Percentiles rank a stretch among this genome's conserved stretches.
These are phyloP conservation scores for Geotrichum citri-aurantii DNA, from an alignment of 1,139 yeast species.

Conservation along the genomic window DNA sequence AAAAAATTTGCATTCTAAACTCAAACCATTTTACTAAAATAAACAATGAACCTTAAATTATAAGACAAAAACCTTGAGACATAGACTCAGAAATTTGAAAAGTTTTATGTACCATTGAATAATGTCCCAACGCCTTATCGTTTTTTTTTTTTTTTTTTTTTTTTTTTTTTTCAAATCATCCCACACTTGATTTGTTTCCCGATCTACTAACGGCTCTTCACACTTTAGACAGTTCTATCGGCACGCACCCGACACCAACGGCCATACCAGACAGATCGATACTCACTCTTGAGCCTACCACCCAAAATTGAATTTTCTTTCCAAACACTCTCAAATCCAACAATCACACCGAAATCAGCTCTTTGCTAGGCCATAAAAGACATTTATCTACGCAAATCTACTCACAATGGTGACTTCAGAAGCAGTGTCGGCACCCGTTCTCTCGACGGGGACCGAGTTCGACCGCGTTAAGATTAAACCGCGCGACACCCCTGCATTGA, in stretches of 20 bases:
- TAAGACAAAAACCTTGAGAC: too few relatives aligned
- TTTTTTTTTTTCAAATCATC: background rate
- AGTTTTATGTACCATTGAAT: too few relatives aligned
- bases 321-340: too few relatives aligned
- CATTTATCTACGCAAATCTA: background rate
- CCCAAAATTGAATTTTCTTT: background rate
- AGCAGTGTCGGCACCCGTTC: slow-evolving; percentile 4
- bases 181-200: background rate
- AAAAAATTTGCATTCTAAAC: too few relatives aligned
- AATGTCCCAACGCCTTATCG: background rate
- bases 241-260: background rate
- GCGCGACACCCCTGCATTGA: slow-evolving; percentile 31
- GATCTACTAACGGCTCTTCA: slow-evolving; percentile 3
- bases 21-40: too few relatives aligned
- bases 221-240: background rate
- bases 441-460: slow-evolving; percentile 43
- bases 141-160: background rate
- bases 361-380: background rate
- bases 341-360: background rate
- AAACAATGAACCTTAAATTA: background rate
- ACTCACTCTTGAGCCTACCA: background rate
- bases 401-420: background rate
- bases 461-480: slow-evolving; percentile 42
- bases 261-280: background rate
- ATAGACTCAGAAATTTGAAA: too few relatives aligned